Percentiles rank a stretch among this genome's conserved stretches.
These are phyloP conservation scores for Suhomyces taliae DNA, from an alignment of 1,139 yeast genomes.

Conservation along the genomic window DNA sequence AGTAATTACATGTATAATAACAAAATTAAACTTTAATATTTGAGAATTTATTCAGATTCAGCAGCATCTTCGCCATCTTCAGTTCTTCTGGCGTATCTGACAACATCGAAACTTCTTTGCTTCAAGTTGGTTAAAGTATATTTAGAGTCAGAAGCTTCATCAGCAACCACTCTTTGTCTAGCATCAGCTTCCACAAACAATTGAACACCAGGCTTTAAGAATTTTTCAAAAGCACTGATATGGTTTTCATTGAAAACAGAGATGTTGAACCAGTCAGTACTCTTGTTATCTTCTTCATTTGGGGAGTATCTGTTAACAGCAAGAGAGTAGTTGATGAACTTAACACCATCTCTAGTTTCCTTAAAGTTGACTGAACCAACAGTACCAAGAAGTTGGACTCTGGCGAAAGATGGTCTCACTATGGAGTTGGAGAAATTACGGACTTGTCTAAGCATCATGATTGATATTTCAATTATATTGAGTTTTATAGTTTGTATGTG, in stretches of 20 bases:
- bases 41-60: too few species aligned
- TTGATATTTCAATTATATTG: not conserved
- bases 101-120: slow-evolving; percentile 40
- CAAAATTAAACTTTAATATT: not conserved
- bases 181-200: slow-evolving; percentile 45
- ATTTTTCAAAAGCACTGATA: slow-evolving; percentile 36
- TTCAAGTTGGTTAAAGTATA: slow-evolving; percentile 33
- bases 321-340: slow-evolving; percentile 42
- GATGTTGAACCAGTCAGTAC: slow-evolving; percentile 46
- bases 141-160: slow-evolving; percentile 36
- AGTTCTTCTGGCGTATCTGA: slow-evolving; percentile 37
- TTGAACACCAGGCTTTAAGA: slow-evolving; percentile 44
- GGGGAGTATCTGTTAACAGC: slow-evolving; percentile 44
- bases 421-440: slow-evolving; percentile 39
- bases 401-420: slow-evolving; percentile 39
- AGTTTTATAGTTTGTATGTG: not conserved
- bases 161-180: slow-evolving; percentile 34
- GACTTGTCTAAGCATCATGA: slow-evolving; percentile 29
- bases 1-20: not conserved
- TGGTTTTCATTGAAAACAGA: slow-evolving; percentile 44
- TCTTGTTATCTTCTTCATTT: slow-evolving; percentile 27
- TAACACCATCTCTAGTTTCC: slow-evolving; percentile 41
- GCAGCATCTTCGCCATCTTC: slow-evolving; percentile 12
- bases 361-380: slow-evolving; percentile 40
- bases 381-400: slow-evolving; percentile 43